Base-by-base conservation (phyloP, 306 rosid species). In the Mimosa pudica region DNA sequence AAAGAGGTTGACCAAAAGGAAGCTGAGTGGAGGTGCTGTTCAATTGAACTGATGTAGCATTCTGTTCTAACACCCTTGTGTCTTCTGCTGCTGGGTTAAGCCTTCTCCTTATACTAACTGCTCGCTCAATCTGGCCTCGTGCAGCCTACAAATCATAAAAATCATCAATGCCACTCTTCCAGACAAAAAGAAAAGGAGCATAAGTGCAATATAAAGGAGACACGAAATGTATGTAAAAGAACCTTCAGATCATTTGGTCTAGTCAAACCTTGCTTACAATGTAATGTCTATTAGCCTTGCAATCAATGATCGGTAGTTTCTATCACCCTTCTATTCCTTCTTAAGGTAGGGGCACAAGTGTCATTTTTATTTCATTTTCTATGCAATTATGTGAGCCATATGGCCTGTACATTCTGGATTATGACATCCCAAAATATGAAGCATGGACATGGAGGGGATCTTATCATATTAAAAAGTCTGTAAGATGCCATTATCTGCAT, bases 71-170 rank as follows among this genome's bases (percentile, higher is more conserved):
- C 47, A 11, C 80, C 80, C 80, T 84, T 14, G 80, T 80, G 73
- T 82, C 80, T 80, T 90, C 96, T 55, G 85, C 49, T 82, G 81
- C 79, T 48, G 69, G 81, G 83, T 69, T 81, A 18, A 87, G 61
- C 82, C 90, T 84, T 81, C 76, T 88, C 79, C 81, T 84, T 79
- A 86, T 77, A 60, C 62, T 87, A 41, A 85, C 77, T 67, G 83
- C 85, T 32, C 77, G 88, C 44, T 93, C 96, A 76, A 91, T 88
- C 79, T 88, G 88, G 48, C 66, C 79, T 47, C 83, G 91, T 68
- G 94, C 91, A 45, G 84, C 84, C 97, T 93, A 85, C 83, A 85
- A 32, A 78, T 58, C 24, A 65, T 46, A 13, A 84, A 72, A 55
- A 76, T 18, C n/a, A 47, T 62, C 72, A 47, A 64, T 32, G 8